A percentile compares a stretch with the other conserved stretches of the same genome.
Evolutionary conservation across 2,329 filamentous ascomycete species (phyloP).

Genomic region (Xylariaceae sp.): DNA sequence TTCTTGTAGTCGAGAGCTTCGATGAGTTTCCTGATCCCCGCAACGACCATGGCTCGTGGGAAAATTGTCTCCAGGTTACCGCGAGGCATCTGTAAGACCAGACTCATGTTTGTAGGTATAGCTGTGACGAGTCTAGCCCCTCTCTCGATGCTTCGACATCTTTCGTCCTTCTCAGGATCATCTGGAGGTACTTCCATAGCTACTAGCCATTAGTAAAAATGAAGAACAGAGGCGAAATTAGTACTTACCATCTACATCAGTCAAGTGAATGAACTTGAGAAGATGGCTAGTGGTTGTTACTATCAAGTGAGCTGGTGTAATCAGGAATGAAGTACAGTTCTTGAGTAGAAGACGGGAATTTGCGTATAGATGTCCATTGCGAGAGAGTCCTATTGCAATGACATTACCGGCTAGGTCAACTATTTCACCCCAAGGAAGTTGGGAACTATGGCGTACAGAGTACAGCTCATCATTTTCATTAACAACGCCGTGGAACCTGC

Average conservation of each 20-base stretch:
- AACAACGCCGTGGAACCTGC: conserved; percentile 51
- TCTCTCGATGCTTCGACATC: conserved; percentile 89
- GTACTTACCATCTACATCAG: conserved; percentile 64
- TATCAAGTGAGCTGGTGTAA: conserved; percentile 82
- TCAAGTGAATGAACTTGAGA: conserved; percentile 90
- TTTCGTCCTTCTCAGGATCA: conserved; percentile 88
- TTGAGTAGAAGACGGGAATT: conserved; percentile 76
- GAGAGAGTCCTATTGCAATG: conserved; percentile 69
- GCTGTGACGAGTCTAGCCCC: conserved; percentile 86
- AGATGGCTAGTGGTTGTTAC: conserved; percentile 93
- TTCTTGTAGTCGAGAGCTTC: conserved; percentile 79
- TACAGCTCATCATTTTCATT: conserved; percentile 43
- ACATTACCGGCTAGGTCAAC: conserved; percentile 49
- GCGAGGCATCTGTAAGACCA: conserved; percentile 92
- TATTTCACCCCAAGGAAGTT: conserved; percentile 61
- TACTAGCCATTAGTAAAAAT: conserved; percentile 41
- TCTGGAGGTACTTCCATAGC: conserved; percentile 84
- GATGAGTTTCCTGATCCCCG: conserved; percentile 83
- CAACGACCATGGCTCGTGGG: conserved; percentile 88
- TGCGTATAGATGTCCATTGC: conserved; percentile 78
- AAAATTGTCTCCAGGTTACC: conserved; percentile 96
- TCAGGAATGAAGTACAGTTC: conserved; percentile 89
- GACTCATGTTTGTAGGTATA: conserved; percentile 83
- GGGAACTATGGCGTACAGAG: conserved; percentile 48
- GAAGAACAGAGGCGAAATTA: neutral